Evolutionary conservation across 73 alveolate species (phyloP).

Genomic region (Uronychia setigera): DNA sequence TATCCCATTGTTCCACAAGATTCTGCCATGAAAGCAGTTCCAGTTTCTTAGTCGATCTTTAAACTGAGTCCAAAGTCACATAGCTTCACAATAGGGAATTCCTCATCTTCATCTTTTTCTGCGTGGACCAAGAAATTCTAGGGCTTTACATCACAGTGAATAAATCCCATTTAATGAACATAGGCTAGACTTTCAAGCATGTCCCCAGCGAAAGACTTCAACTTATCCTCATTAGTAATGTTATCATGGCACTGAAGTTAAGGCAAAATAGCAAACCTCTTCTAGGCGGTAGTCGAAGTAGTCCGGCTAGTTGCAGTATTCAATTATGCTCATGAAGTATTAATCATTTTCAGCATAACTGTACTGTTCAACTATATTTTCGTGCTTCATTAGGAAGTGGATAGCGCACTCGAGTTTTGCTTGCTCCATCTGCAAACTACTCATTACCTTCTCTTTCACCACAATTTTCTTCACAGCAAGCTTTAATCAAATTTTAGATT

Average conservation of each 20-base stretch:
- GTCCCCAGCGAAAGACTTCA: constrained; percentile 60
- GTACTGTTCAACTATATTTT: constrained; percentile 57
- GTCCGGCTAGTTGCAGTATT: constrained; percentile 61
- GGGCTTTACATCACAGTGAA: constrained; percentile 82
- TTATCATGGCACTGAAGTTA: constrained; percentile 20
- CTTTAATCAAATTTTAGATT: too few species aligned
- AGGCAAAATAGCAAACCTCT: constrained; percentile 5
- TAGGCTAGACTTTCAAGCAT: constrained; percentile 71
- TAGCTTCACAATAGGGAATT: constrained; percentile 72
- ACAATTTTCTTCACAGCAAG: not conserved
- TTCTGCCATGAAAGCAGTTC: constrained; percentile 57
- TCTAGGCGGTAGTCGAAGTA: constrained; percentile 56
- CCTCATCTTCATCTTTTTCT: constrained; percentile 67
- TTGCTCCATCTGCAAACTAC: not conserved
- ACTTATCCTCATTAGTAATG: constrained; percentile 52
- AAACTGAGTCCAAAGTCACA: constrained; percentile 84
- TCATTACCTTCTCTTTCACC: not conserved
- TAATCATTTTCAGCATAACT: constrained; percentile 62
- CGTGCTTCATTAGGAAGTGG: constrained; percentile 57
- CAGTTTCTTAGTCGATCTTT: constrained; percentile 42
- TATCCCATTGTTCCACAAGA: constrained; percentile 75
- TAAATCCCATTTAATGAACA: constrained; percentile 68
- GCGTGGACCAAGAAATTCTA: constrained; percentile 69
- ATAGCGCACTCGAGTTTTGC: constrained; percentile 58
- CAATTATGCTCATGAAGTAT: constrained; percentile 50